Evolutionary conservation across 352 stramenopile genomes (phyloP).

Genomic region (Phytopythium delawarense): DNA sequence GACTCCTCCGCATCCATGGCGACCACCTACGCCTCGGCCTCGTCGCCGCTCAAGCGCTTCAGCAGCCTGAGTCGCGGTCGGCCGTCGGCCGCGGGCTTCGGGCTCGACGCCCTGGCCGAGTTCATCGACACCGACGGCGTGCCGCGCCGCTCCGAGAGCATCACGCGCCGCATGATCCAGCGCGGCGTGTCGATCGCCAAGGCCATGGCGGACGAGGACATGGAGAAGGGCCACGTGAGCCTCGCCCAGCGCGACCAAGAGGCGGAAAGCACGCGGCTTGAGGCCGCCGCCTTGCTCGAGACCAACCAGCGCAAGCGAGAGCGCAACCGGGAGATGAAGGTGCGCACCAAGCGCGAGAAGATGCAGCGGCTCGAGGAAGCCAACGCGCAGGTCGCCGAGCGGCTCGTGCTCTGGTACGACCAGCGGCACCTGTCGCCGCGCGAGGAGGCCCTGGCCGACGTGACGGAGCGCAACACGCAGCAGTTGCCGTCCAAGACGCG

Average conservation of each 20-base stretch:
- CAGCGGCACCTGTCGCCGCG: conserved; percentile 15
- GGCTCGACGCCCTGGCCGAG: conserved; percentile 31
- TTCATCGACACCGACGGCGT: conserved; percentile 44
- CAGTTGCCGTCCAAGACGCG: conserved; percentile 31
- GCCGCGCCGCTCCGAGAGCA: conserved; percentile 26
- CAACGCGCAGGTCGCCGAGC: conserved; percentile 24
- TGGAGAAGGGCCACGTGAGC: conserved; percentile 28
- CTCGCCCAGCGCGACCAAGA: conserved; percentile 5
- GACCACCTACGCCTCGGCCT: background rate
- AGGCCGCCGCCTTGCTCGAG: conserved; percentile 6
- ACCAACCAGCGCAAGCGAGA: conserved; percentile 12
- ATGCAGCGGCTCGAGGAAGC: conserved; percentile 26
- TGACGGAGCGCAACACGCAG: conserved; percentile 34
- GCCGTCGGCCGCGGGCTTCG: conserved; percentile 5
- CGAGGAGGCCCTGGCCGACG: conserved; percentile 17
- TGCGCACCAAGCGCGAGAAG: conserved; percentile 23
- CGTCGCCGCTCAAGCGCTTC: conserved; percentile 2
- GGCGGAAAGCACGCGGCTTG: background rate
- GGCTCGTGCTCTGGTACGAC: conserved; percentile 28
- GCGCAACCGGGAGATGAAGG: conserved; percentile 34
- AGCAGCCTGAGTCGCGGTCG: background rate
- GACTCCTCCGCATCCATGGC: background rate
- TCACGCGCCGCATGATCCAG: conserved; percentile 29
- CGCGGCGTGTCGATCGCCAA: conserved; percentile 33
- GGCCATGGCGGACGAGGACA: conserved; percentile 11